Evolutionary conservation across 1,139 yeast species (phyloP).

Genomic region (Spencermartinsiella ligniputridi): DNA sequence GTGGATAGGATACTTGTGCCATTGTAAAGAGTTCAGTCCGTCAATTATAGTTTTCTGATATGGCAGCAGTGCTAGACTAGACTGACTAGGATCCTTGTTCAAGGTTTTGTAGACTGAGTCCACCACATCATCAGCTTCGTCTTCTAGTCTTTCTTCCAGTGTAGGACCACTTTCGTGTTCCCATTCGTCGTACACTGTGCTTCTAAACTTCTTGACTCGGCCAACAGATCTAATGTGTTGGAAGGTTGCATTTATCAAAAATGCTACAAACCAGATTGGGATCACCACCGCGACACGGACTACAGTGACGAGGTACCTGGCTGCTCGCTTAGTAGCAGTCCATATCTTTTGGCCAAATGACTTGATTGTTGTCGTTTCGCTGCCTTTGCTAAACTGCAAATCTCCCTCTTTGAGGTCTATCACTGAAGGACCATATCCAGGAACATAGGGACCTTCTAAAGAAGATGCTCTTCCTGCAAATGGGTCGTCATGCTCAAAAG

Average conservation of each 20-base stretch:
- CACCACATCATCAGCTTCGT: conserved; percentile 53
- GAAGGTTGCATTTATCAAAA: conserved; percentile 30
- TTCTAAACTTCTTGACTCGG: conserved; percentile 21
- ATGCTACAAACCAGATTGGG: conserved; percentile 35
- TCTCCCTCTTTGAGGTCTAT: conserved; percentile 38
- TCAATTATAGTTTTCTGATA: conserved; percentile 51
- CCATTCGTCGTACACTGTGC: conserved; percentile 13
- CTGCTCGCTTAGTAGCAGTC: conserved; percentile 8
- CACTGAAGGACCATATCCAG: conserved; percentile 51
- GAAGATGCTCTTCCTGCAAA: conserved; percentile 38
- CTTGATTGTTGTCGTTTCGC: conserved; percentile 4
- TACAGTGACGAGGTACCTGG: conserved; percentile 9
- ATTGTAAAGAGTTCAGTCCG: conserved; percentile 52
- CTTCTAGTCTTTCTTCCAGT: conserved; percentile 35
- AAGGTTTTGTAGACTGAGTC: conserved; percentile 32
- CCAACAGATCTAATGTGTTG: conserved; percentile 26
- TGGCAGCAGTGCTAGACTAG: conserved; percentile 11
- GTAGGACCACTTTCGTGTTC: conserved; percentile 13
- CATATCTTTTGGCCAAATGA: conserved; percentile 2
- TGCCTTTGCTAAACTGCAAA: conserved; percentile 6
- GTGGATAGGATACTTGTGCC: conserved; percentile 70
- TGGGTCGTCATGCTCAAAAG: conserved; percentile 63
- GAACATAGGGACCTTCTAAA: conserved; percentile 42
- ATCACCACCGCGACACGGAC: conserved; percentile 25
- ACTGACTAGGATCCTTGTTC: neutral